A percentile compares a stretch with the other conserved stretches of the same genome.
Conservation (phyloP, 305 asterid species). For the Solanum chacoense region DNA sequence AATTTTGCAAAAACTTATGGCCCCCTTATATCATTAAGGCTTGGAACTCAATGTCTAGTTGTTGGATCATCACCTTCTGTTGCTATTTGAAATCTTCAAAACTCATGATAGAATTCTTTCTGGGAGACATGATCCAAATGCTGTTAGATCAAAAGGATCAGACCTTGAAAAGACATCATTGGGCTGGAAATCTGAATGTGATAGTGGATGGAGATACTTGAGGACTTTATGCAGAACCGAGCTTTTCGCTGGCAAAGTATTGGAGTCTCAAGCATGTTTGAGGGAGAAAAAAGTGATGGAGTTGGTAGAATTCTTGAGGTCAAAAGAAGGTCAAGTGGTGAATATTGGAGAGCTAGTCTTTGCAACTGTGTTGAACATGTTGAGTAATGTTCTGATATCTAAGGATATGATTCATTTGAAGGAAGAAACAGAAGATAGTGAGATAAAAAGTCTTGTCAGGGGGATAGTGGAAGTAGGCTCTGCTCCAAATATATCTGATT, state of each 20-base stretch:
- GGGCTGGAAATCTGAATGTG: conserved; percentile 11
- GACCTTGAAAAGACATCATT: conserved; percentile 6
- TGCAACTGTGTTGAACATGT: conserved; percentile 19
- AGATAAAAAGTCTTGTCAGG: conserved; percentile 8
- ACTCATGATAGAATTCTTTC: conserved; percentile 7
- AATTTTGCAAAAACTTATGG: conserved; percentile 14
- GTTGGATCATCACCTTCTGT: conserved; percentile 20
- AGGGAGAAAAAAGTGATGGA: conserved; percentile 15
- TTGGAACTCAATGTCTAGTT: conserved; percentile 9
- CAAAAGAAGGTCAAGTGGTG: conserved; percentile 10
- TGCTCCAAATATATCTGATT: conserved; percentile 20
- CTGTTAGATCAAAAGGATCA: background rate
- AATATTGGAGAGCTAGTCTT: conserved; percentile 9
- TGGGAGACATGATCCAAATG: conserved; percentile 5
- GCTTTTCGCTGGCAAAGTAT: conserved; percentile 18
- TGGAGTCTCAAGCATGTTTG: conserved; percentile 12
- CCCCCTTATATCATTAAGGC: conserved; percentile 15
- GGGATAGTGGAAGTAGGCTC: background rate
- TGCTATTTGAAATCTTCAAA: conserved; percentile 18
- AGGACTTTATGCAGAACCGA: conserved; percentile 7
- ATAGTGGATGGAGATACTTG: conserved; percentile 13
- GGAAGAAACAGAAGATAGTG: conserved; percentile 3
- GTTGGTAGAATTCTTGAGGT: conserved; percentile 16
- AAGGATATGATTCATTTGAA: conserved; percentile 15
- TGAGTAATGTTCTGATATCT: conserved; percentile 17